Conservation (phyloP, 495 filamentous ascomycete species). For the Hypoxylon intermedium region DNA sequence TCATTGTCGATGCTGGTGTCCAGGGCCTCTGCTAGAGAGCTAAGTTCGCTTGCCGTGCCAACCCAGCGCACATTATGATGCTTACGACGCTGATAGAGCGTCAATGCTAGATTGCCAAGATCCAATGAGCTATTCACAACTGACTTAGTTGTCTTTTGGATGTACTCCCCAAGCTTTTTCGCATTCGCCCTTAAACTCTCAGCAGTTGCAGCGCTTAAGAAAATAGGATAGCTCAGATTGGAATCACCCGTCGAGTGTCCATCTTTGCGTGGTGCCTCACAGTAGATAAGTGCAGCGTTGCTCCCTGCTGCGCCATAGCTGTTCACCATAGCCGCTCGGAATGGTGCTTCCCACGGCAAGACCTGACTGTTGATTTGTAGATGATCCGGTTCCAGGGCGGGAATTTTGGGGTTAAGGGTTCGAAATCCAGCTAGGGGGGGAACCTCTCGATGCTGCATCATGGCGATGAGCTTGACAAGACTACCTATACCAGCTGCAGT, state of each 20-base stretch:
- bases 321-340: conserved; percentile 46
- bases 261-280: conserved; percentile 14
- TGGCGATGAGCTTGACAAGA: conserved; percentile 52
- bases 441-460: conserved; percentile 52
- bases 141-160: conserved; percentile 44
- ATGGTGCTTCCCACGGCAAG: conserved; percentile 41
- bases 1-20: background rate
- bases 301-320: conserved; percentile 34
- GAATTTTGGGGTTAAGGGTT: conserved; percentile 46
- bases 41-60: background rate
- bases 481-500: conserved; percentile 48
- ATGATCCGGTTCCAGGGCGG: conserved; percentile 34
- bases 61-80: conserved; percentile 8
- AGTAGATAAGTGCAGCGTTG: conserved; percentile 33
- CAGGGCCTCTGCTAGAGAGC: background rate
- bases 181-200: conserved; percentile 33
- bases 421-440: conserved; percentile 52
- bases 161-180: conserved; percentile 19
- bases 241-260: background rate
- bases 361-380: conserved; percentile 46
- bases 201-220: conserved; percentile 15
- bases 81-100: conserved; percentile 3
- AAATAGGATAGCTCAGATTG: conserved; percentile 18
- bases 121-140: conserved; percentile 49
- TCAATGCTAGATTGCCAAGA: conserved; percentile 50